phyloP scores from a whole-genome alignment of 1,139 yeast species.

The Candida glucosophila region DNA sequence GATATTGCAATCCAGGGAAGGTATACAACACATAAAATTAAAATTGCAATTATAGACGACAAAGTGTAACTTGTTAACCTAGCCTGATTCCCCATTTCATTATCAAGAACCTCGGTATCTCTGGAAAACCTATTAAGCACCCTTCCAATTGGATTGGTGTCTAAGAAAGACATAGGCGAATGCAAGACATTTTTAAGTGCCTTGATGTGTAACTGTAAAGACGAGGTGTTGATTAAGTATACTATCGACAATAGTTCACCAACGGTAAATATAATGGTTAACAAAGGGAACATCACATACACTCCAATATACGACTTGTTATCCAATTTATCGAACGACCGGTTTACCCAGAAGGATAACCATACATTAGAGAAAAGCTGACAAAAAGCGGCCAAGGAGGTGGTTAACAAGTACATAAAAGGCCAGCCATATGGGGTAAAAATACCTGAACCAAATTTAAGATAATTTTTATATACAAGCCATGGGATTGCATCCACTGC shows the following conservation, averaged over 20 bases:
- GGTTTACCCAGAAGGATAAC: slow-evolving; percentile 11
- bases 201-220: slow-evolving; percentile 27
- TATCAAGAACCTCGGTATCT: slow-evolving; percentile 24
- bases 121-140: slow-evolving; percentile 33
- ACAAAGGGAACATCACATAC: slow-evolving; percentile 39
- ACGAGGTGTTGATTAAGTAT: slow-evolving; percentile 22
- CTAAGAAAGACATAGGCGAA: slow-evolving; percentile 37
- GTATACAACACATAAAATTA: slow-evolving; percentile 61
- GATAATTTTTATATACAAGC: not conserved
- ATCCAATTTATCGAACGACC: slow-evolving; percentile 32
- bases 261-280: slow-evolving; percentile 25
- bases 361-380: slow-evolving; percentile 1
- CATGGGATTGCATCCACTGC: too few species aligned
- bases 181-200: slow-evolving; percentile 30
- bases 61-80: slow-evolving; percentile 33
- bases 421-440: too few species aligned
- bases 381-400: too few species aligned
- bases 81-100: slow-evolving; percentile 55
- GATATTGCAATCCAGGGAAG: slow-evolving; percentile 60
- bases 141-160: slow-evolving; percentile 36
- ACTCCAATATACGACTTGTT: slow-evolving; percentile 21
- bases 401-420: too few species aligned
- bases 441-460: not conserved
- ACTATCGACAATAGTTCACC: slow-evolving; percentile 40
- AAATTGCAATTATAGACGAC: slow-evolving; percentile 52